Percentiles rank a stretch among this genome's conserved stretches.
Conservation (phyloP, 495 filamentous ascomycete species). For the Hypoxylon rickii region DNA sequence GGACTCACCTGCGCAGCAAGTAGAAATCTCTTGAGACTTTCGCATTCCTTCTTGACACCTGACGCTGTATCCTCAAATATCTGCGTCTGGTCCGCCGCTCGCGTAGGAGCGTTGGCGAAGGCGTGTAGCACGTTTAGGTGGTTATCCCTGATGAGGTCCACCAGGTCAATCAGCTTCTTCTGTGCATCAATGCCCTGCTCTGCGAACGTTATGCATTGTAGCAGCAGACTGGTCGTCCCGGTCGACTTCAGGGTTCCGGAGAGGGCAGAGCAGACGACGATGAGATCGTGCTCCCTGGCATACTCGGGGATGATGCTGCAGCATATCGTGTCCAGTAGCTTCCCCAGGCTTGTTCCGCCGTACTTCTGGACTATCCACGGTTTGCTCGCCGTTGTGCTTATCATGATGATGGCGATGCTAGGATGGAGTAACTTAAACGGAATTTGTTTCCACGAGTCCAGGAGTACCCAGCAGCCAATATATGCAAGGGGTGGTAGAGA, state of each 20-base stretch:
- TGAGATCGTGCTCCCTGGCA: conserved; percentile 35
- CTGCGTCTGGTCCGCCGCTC: conserved; percentile 5
- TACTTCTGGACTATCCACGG: conserved; percentile 53
- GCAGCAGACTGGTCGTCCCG: conserved; percentile 42
- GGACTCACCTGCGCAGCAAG: conserved; percentile 41
- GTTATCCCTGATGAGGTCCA: conserved; percentile 41
- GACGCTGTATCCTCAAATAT: conserved; percentile 30
- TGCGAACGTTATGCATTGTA: conserved; percentile 42
- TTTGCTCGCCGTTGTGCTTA: conserved; percentile 25
- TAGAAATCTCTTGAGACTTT: conserved; percentile 40
- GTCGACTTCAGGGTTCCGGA: conserved; percentile 39
- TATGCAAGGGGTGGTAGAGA: no score
- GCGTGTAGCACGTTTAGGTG: conserved; percentile 37
- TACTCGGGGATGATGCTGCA: conserved; percentile 44
- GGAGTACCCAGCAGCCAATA: no score
- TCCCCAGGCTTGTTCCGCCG: conserved; percentile 48
- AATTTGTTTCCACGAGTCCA: no score
- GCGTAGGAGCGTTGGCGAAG: conserved; percentile 16
- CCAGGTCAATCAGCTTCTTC: conserved; percentile 36
- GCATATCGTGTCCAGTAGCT: conserved; percentile 44
- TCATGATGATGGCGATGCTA: conserved; percentile 16
- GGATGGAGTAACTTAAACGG: no score
- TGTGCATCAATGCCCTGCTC: conserved; percentile 34
- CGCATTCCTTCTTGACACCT: conserved; percentile 42
- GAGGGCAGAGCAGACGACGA: conserved; percentile 44